phyloP scores from a whole-genome alignment of 208 protist genomes.

The Jaenimonas drosophilae region DNA sequence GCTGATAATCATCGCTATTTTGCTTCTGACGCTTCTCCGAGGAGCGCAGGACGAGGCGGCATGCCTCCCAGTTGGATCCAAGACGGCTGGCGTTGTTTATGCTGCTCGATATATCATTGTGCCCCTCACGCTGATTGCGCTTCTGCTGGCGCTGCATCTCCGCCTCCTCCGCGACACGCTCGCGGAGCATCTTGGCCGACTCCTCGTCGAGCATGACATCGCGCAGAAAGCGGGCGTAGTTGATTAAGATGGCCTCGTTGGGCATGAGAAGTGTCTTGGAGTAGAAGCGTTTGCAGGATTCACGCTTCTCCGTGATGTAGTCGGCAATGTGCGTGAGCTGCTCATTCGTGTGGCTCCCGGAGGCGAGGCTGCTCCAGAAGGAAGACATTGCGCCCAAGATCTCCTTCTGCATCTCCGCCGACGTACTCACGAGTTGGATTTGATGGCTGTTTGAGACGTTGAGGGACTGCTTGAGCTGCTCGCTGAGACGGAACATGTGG shows the following conservation, averaged over 20 bases:
- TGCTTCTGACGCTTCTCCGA: background rate
- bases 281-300: conserved; percentile 8
- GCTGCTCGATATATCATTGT: background rate
- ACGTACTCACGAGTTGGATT: conserved; percentile 2
- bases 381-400: conserved; percentile 9
- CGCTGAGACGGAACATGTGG: conserved; percentile 3
- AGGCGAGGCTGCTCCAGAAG: conserved; percentile 9
- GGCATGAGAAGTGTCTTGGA: conserved; percentile 2
- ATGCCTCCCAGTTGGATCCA: conserved; percentile 2
- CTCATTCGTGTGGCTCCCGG: conserved; percentile 3
- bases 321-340: conserved; percentile 8
- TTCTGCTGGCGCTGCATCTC: conserved; percentile 6
- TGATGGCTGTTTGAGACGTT: conserved; percentile 6
- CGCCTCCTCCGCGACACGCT: conserved; percentile 9
- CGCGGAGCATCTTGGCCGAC: conserved; percentile 3
- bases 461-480: conserved; percentile 4
- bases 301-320: conserved; percentile 9
- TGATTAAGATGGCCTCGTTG: conserved; percentile 6
- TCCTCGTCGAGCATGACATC: conserved; percentile 13
- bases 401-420: conserved; percentile 7
- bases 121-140: background rate
- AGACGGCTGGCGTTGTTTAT: background rate
- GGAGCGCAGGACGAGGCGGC: background rate
- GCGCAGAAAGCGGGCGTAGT: conserved; percentile 8
- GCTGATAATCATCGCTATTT: background rate